A percentile compares a stretch with the other conserved stretches of the same genome.
These are phyloP conservation scores for Taphrina betulina DNA, from an alignment of 1,139 yeast genomes.

Conservation along the genomic window DNA sequence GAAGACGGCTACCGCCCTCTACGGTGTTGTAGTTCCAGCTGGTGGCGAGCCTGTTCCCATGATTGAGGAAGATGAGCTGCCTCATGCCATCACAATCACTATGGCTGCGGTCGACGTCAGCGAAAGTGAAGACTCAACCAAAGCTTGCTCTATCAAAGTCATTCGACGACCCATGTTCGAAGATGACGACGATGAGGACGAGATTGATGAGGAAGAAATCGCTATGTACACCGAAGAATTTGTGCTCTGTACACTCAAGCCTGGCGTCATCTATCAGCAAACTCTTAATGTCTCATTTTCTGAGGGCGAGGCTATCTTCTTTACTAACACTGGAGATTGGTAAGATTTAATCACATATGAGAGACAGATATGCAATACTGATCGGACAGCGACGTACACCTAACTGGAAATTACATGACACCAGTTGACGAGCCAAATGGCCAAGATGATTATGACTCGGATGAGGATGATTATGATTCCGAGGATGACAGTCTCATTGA, in stretches of 20 bases:
- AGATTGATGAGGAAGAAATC: slow-evolving; percentile 51
- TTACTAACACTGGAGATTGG: slow-evolving; percentile 86
- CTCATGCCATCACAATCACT: slow-evolving; percentile 85
- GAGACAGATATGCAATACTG: too few species aligned
- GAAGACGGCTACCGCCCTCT: slow-evolving; percentile 27
- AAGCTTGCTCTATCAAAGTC: slow-evolving; percentile 83
- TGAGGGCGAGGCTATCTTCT: slow-evolving; percentile 91
- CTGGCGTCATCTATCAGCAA: slow-evolving; percentile 77
- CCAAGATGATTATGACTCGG: slow-evolving; percentile 44
- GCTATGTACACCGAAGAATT: slow-evolving; percentile 49
- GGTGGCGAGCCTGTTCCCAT: slow-evolving; percentile 64
- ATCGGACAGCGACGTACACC: slow-evolving; percentile 67
- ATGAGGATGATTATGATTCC: slow-evolving; percentile 82
- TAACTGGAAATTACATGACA: slow-evolving; percentile 92
- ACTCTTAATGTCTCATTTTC: slow-evolving; percentile 82
- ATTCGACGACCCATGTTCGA: slow-evolving; percentile 51
- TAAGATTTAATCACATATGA: too few species aligned
- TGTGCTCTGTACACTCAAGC: slow-evolving; percentile 85
- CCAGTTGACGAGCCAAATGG: slow-evolving; percentile 58
- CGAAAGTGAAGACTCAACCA: slow-evolving; percentile 68
- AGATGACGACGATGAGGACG: slow-evolving; percentile 45
- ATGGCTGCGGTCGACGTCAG: slow-evolving; percentile 95
- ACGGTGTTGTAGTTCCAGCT: slow-evolving; percentile 22
- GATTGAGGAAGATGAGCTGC: slow-evolving; percentile 63
- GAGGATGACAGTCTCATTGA: slow-evolving; percentile 79